These are phyloP conservation scores for Sicyos baderoa DNA, from an alignment of 306 rosid genomes.

Conservation along the genomic window DNA sequence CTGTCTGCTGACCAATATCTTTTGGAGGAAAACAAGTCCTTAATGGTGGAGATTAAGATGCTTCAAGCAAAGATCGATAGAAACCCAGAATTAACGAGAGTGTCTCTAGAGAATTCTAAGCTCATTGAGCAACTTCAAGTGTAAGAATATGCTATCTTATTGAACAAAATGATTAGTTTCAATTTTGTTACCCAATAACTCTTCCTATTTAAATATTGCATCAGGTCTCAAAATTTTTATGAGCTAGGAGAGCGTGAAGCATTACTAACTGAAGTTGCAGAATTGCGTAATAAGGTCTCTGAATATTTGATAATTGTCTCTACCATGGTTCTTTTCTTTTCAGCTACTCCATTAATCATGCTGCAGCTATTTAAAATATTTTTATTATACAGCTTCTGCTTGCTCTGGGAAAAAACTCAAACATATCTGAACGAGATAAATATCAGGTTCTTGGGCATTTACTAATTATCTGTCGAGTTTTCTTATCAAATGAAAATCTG, in stretches of 20 bases:
- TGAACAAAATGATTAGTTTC: conserved; percentile 16
- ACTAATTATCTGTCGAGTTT: conserved; percentile 13
- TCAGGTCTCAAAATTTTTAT: conserved; percentile 59
- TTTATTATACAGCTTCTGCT: conserved; percentile 47
- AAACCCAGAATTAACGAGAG: conserved; percentile 44
- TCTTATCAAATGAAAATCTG: conserved; percentile 9
- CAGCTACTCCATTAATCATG: conserved; percentile 18
- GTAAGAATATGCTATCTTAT: conserved; percentile 39
- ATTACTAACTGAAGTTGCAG: conserved; percentile 61
- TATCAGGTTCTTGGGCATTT: conserved; percentile 42
- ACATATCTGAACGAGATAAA: conserved; percentile 29
- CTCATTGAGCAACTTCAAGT: conserved; percentile 46
- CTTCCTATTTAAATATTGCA: conserved; percentile 31
- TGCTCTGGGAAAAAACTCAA: conserved; percentile 37
- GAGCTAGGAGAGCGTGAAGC: conserved; percentile 76
- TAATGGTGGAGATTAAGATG: conserved; percentile 48
- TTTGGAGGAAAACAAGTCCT: conserved; percentile 59
- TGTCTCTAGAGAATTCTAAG: conserved; percentile 54
- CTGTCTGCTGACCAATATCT: conserved; percentile 65
- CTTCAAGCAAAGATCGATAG: conserved; percentile 47
- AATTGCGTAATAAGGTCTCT: conserved; percentile 68
- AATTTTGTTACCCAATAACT: conserved; percentile 24
- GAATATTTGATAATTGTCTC: conserved; percentile 12
- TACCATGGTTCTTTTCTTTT: conserved; percentile 15
- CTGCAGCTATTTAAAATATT: conserved; percentile 24